Conservation (phyloP, 768 basidiomycete species). For the Kwoniella bestiolae region DNA sequence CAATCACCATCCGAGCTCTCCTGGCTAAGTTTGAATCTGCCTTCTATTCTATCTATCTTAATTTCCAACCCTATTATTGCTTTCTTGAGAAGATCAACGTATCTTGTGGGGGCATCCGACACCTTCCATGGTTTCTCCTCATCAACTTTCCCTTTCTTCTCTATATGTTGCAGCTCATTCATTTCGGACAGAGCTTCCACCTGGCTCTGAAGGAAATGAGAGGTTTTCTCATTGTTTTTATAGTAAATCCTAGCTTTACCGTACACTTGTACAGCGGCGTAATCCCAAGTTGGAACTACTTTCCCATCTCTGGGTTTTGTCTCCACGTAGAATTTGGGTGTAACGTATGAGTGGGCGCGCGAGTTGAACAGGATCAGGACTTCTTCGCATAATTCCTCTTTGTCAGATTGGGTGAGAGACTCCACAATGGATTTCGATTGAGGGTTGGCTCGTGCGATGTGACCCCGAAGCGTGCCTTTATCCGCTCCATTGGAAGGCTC, state of each 20-base stretch:
- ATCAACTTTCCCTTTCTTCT: constrained; percentile 5
- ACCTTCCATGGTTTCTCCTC: constrained; percentile 45
- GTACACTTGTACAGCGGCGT: constrained; percentile 55
- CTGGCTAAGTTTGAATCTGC: constrained; percentile 54
- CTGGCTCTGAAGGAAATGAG: constrained; percentile 46
- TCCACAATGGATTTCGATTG: constrained; percentile 49
- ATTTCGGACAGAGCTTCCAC: constrained; percentile 43
- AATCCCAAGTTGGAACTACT: constrained; percentile 58
- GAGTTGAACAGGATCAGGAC: constrained; percentile 55
- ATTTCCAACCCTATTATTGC: constrained; percentile 56
- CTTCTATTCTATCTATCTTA: constrained; percentile 49
- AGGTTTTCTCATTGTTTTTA: constrained; percentile 13
- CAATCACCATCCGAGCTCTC: constrained; percentile 51
- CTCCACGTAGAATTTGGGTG: constrained; percentile 52
- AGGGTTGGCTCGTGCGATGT: constrained; percentile 56
- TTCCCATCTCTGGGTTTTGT: constrained; percentile 55
- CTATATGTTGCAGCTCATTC: constrained; percentile 14
- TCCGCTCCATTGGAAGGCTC: constrained; percentile 20
- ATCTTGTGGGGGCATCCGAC: constrained; percentile 47
- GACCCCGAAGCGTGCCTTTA: constrained; percentile 43
- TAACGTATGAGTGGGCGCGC: constrained; percentile 52
- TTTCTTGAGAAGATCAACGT: constrained; percentile 51
- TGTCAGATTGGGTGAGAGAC: constrained; percentile 4
- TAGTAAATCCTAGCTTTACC: constrained; percentile 46
- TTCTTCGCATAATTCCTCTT: constrained; percentile 37